Base-by-base conservation (phyloP, 352 stramenopile genomes). In the Albugo candida region DNA sequence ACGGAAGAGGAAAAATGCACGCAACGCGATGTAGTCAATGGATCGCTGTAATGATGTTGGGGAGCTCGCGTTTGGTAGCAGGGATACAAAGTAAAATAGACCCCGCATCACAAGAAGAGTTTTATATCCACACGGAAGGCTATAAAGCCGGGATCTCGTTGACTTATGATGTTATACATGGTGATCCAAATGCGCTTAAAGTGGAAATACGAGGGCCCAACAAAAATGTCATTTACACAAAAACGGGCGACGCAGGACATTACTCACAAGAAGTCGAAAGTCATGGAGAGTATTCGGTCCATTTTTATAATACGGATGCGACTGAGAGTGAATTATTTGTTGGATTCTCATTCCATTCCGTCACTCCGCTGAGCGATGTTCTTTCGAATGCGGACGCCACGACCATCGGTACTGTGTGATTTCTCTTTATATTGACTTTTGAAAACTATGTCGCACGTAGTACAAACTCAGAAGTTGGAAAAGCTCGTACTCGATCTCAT, bases 61-160 rank as follows among this genome's bases (percentile, higher is more conserved):
- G 24, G 8, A 31, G 8, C 24, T 3, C 24, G 24, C 24, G 8
- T 31, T 31, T 31, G 24, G 24, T 3, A 8, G 24, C 3, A 31
- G 24, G 24, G 8, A 31, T 31, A 31, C 24, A 31, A 8, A 8
- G 3, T 31, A 31, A 31, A 31, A 31, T 31, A 3, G 24, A 31
- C 3, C 24, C 24, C 8, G 24, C 3, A 31, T 31, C 24, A 31
- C 3, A 3, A 31, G 75, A 88, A 63, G 88, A 74, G 51, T 88
- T 88, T 53, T 65, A 60, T 10, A 63, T 92, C 35, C 67, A 84
- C 6, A 74, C 67, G 34, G 60, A 71, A 48, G 65, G 48, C 50
- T 79, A 68, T 49, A 83, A 92, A 54, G 70, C 88, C 52, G 78
- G 78, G 39, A 74, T 92, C 44, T 92, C 78, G 36, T 70, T 92